Base-by-base conservation (phyloP, 106 monocot genomes). In the Dioscorea zingiberensis region DNA sequence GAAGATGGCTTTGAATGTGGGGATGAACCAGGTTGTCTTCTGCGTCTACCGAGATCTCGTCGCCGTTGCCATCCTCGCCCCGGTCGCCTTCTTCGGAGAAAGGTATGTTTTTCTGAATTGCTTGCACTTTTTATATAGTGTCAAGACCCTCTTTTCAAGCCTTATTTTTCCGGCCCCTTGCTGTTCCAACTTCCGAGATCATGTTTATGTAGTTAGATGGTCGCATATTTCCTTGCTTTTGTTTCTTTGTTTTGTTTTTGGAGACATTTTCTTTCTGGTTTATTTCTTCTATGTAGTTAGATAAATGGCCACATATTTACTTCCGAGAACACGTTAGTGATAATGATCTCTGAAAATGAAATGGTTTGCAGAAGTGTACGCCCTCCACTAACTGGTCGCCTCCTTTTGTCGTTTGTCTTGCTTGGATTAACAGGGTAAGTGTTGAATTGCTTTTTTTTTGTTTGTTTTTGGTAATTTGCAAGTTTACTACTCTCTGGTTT, bases 381-480 rank as follows among this genome's bases (percentile, higher is more conserved):
- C 29, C 70, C 60, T 63, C 91, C 80, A 19, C 21, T 91, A 24
- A 88, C 77, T 48, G 55, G 57, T 18, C 74, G 67, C 10, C 91
- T 95, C 28, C 58, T 91, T 13, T 25, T 59, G 21, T 78, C 84
- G 10, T 95, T 95, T 72, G 72, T 83, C 46, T 66, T 91, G 47
- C 88, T 95, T 48, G 95, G 91, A 13, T 63, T 95, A 11, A 95
- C 85, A 21, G 95, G 95, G 94, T 91, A 76, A 67, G 55, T 55
- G 66, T 9, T 57, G 3, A 44, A 26, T 54, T 73, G 59, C 27
- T 27, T 4, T 27, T 5, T 29, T 29, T 13, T 62, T 27, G 1
- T 32, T 11, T 18, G 1, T 3, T 32, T 32, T 26, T 24, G n/a
- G 27, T 7, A 45, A n/a, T n/a, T n/a, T n/a, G n/a, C n/a, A n/a